Conservation (phyloP, 495 filamentous ascomycete genomes). For the Xylaria curta region DNA sequence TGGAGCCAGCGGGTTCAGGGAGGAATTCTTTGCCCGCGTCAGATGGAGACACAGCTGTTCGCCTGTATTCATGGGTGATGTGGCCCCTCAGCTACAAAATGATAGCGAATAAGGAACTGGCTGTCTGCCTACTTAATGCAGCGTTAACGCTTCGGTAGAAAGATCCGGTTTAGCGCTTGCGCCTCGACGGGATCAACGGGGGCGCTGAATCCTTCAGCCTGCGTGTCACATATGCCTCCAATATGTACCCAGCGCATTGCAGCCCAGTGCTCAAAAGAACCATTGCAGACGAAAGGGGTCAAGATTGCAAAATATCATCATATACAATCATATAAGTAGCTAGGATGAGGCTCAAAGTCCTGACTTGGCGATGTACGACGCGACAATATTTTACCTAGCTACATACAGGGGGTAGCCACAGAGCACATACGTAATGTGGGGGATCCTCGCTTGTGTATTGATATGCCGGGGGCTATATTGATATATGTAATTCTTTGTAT, state of each 20-base stretch:
- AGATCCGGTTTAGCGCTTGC: constrained; percentile 38
- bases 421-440: neutral
- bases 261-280: neutral
- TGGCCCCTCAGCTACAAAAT: constrained; percentile 18
- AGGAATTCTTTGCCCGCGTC: constrained; percentile 7
- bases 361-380: neutral
- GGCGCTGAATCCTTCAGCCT: constrained; percentile 15
- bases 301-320: constrained; percentile 1
- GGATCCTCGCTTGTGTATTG: neutral
- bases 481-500: no score
- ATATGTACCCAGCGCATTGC: neutral
- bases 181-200: constrained; percentile 18
- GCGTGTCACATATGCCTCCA: neutral
- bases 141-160: constrained; percentile 37
- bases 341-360: constrained; percentile 6
- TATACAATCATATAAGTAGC: neutral
- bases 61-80: neutral
- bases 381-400: neutral
- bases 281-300: neutral
- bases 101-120: neutral
- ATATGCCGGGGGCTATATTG: no score
- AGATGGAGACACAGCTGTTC: neutral
- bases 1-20: neutral
- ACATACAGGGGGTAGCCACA: neutral
- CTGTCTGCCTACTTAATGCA: constrained; percentile 24